These are phyloP conservation scores for Candolleomyces aberdarensis DNA, from an alignment of 768 basidiomycete species.

Conservation along the genomic window DNA sequence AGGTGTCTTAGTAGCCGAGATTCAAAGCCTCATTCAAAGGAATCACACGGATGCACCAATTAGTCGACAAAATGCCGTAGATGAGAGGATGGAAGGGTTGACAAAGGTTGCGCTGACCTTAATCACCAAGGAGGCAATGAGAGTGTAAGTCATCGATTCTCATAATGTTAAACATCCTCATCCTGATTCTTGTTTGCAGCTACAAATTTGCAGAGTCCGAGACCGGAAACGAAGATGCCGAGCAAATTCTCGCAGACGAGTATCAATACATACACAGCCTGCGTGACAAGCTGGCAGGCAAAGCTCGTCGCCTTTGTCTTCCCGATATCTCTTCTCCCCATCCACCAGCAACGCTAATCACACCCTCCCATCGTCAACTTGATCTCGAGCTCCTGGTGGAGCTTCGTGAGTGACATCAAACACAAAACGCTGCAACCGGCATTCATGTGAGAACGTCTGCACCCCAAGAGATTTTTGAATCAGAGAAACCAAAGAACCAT, in stretches of 20 bases:
- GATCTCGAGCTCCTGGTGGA: too few relatives aligned
- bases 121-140: slow-evolving; percentile 1
- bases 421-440: too few relatives aligned
- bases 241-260: not conserved
- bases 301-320: not conserved
- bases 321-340: not conserved
- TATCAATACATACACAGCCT: not conserved
- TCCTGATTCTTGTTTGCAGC: not conserved
- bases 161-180: not conserved
- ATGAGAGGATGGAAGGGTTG: slow-evolving; percentile 4
- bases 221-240: not conserved
- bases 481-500: too few relatives aligned
- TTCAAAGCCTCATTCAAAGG: not conserved
- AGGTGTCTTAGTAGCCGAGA: not conserved
- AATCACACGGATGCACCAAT: not conserved
- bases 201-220: slow-evolving; percentile 1
- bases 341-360: not conserved
- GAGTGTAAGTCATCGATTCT: slow-evolving; percentile 1
- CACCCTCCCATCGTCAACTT: too few relatives aligned
- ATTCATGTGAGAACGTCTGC: too few relatives aligned
- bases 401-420: too few relatives aligned
- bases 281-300: not conserved
- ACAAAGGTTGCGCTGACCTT: slow-evolving; percentile 4
- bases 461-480: too few relatives aligned
- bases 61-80: not conserved